Evolutionary conservation across 1,139 yeast genomes (phyloP).

Genomic region (Wickerhamomyces sp.): DNA sequence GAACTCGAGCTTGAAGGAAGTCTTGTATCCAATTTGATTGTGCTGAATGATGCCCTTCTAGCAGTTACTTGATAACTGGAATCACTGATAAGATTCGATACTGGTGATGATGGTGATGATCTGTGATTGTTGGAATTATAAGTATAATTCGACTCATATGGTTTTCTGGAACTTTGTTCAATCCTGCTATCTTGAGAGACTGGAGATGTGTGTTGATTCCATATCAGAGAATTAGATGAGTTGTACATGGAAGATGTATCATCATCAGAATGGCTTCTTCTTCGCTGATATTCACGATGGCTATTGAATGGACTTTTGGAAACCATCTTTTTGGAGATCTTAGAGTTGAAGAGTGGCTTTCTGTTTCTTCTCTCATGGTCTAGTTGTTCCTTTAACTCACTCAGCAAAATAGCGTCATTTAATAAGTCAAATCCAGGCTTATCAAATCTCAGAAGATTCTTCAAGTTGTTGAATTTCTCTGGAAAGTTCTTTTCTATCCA

Average conservation of each 20-base stretch:
- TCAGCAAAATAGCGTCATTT: constrained; percentile 24
- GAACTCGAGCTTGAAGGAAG: constrained; percentile 1
- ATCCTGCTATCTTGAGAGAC: constrained; percentile 21
- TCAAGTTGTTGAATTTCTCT: constrained; percentile 25
- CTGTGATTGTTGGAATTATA: constrained; percentile 24
- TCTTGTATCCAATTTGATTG: constrained; percentile 3
- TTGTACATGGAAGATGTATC: constrained; percentile 1
- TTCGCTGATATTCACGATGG: background rate
- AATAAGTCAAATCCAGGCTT: constrained; percentile 26
- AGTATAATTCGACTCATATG: constrained; percentile 52
- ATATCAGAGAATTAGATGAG: background rate
- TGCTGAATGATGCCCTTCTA: constrained; percentile 1
- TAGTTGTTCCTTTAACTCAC: constrained; percentile 22
- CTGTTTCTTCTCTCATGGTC: constrained; percentile 11
- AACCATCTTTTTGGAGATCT: constrained; percentile 28
- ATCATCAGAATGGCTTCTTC: constrained; percentile 10
- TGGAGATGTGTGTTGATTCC: constrained; percentile 1
- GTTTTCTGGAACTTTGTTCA: constrained; percentile 18
- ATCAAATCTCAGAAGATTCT: constrained; percentile 24
- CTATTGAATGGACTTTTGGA: constrained; percentile 5
- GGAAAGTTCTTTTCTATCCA: constrained; percentile 29
- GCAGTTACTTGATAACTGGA: background rate
- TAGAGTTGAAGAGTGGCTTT: constrained; percentile 26
- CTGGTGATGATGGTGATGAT: constrained; percentile 6
- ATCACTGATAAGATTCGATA: background rate